Base-by-base conservation (phyloP, 768 basidiomycete species). In the Pleurotus eryngii region DNA sequence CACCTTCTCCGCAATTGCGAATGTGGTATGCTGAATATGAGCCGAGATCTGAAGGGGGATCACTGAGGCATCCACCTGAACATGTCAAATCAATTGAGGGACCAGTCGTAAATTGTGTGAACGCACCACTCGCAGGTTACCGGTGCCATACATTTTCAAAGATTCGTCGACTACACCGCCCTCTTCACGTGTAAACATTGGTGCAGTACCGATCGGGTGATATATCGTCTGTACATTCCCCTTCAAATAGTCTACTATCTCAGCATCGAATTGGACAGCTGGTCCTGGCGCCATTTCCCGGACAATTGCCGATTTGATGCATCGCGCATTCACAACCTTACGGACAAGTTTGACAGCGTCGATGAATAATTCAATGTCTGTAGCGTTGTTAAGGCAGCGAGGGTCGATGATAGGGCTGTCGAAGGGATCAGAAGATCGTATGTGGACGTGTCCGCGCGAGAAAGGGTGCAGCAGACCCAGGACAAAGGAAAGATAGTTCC, bases 371-470 rank as follows among this genome's bases (percentile, higher is more conserved):
- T 64, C 59, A 3, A 70, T 6, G 40, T 73, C 70, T 9, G 62
- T 30, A 2, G 49, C 30, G 22, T 64, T 63, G n/a, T 60, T 48
- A 14, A 68, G 57, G n/a, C 65, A 55, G 7, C 53, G 20, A 26
- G 46, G 56, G 18, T 69, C 53, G 24, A 69, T 67, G 0, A 6
- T 45, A 4, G 68, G 67, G 3, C 35, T 26, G 2, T 39, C 55
- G 2, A 60, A 57, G 0, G 63, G 65, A 39, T 68, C 60, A 4
- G 51, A 3, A 17, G 65, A 64, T 3, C 37, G 5, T 20, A 68
- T 67, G 42, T 70, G 69, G 38, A 80, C 69, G 4, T 66, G 67
- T n/a, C 81, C 81, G 11, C 73, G 65, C 30, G 71, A 70, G 59
- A 74, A 68, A 4, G 76, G 72, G 59, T 73, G 74, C 50, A 70